Evolutionary conservation across 2,329 filamentous ascomycete species (phyloP), one percentile per base, ranked within the genome.

Genomic region (Coniella lustricola): DNA sequence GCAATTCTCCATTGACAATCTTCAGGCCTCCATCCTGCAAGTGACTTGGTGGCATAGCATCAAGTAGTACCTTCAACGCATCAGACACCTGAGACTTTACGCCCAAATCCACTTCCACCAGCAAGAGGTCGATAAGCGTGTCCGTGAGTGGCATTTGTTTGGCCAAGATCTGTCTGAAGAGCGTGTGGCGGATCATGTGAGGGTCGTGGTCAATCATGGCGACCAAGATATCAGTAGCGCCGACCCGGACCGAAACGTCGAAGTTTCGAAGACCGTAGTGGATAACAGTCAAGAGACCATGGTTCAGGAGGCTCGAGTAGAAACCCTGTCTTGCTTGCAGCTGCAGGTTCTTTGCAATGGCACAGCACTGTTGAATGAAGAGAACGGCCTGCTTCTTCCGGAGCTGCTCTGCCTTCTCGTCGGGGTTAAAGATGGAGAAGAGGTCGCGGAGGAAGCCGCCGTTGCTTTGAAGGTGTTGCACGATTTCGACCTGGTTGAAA

Each of bases 401-500:
- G 60, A 81, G 81, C 45, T 78, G 71, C 43, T 87, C 81, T 31
- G 47, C 36, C 32, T 50, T 50, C 45, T 71, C 68, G 51, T 82
- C 79, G 20, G 81, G 73, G 0, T 81, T 71, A 61, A 97, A 96
- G 54, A 97, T 89, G 46, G 79, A 77, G 64, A 97, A 98, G 3
- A 97, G 76, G 54, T 96, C 88, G 56, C 82, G 83, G 22, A 97
- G 71, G 60, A 95, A 96, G 2, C 70, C 68, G 1, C 73, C 73
- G 59, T 95, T 95, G 21, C 75, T 76, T 65, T 96, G 90, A n/a
- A 98, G 75, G 67, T 97, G 88, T 61, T 91, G 87, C 43, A 98
- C 85, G 62, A 98, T 96, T 62, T 97, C 93, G 59, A 97, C 90
- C 70, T 98, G 93, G 69, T 97, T 93, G 75, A 95, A 98, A 72